Evolutionary conservation across 495 filamentous ascomycete genomes (phyloP), one percentile per base, ranked within the genome.

Genomic region (Trichocladium antarcticum): DNA sequence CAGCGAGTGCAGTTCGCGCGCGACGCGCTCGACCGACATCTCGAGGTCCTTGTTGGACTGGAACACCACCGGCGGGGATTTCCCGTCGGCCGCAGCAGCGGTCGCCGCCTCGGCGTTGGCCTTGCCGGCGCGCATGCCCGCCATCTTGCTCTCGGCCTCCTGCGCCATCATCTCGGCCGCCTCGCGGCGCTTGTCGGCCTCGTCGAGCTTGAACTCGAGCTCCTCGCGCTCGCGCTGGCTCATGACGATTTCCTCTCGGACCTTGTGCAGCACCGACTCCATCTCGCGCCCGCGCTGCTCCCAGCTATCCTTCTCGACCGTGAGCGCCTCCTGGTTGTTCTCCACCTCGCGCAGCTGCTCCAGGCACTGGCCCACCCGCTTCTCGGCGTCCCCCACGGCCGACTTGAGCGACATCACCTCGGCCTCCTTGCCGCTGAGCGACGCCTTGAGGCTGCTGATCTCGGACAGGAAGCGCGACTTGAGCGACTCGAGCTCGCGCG

Each of bases 391-490:
- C 15, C 74, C 74, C 37, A 97, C 80, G 10, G 93, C 87, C 32
- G 80, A 77, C 59, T 93, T 95, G 31, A 97, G 78, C 47, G 80
- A 85, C 12, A 76, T 68, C 40, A 89, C 85, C 58, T 98, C 88
- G 11, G 88, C 90, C 58, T 97, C 90, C 56, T 86, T 89, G 31
- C 92, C 92, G 48, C 78, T 85, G 9, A 98, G 77, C 15, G 84
- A 85, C 5, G 93, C 93, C 53, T 83, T 89, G 28, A 98, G 76
- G 17, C 84, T 86, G 41, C 83, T 89, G 44, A 98, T 89, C 60
- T 98, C 84, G 4, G 88, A 90, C 37, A 87, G 75, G 60, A 93
- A 93, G 1, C 72, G 71, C 0, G 90, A 95, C 61, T 96, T 96
- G 42, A 98, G 73, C 6, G 80, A 84, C 58, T 98, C 92, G 1